Conservation (phyloP, 2,329 filamentous ascomycete genomes). For the Aspergillus fumigatiaffinis region DNA sequence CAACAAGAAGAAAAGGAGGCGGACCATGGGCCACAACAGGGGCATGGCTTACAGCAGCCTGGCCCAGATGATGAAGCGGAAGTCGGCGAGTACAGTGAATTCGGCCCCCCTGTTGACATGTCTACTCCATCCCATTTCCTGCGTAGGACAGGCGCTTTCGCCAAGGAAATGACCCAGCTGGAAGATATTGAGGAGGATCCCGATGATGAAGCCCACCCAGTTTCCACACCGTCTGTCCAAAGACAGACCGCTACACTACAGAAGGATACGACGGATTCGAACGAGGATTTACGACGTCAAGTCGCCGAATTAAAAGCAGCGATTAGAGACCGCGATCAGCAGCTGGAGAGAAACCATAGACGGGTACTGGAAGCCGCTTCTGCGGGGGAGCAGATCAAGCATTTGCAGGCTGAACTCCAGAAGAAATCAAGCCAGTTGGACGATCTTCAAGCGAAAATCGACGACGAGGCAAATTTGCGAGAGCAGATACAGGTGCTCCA, state of each 20-base stretch:
- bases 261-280: slow-evolving; percentile 13
- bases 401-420: slow-evolving; percentile 37
- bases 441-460: slow-evolving; percentile 21
- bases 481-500: slow-evolving; percentile 28
- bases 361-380: slow-evolving; percentile 34
- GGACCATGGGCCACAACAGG: slow-evolving; percentile 1
- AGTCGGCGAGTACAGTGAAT: slow-evolving; percentile 39
- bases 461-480: slow-evolving; percentile 23
- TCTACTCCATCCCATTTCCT: slow-evolving; percentile 42
- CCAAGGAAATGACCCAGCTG: slow-evolving; percentile 31
- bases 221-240: slow-evolving; percentile 24
- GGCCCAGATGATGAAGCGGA: slow-evolving; percentile 29
- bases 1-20: not conserved
- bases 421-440: slow-evolving; percentile 26
- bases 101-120: slow-evolving; percentile 41
- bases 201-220: slow-evolving; percentile 18
- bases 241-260: slow-evolving; percentile 18
- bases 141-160: slow-evolving; percentile 22
- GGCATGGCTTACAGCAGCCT: slow-evolving; percentile 19
- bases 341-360: slow-evolving; percentile 28
- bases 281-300: slow-evolving; percentile 26
- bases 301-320: slow-evolving; percentile 30
- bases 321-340: slow-evolving; percentile 32
- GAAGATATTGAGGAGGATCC: slow-evolving; percentile 37
- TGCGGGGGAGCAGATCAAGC: slow-evolving; percentile 35